Base-by-base conservation (phyloP, 106 monocot genomes). In the Platanthera zijinensis region DNA sequence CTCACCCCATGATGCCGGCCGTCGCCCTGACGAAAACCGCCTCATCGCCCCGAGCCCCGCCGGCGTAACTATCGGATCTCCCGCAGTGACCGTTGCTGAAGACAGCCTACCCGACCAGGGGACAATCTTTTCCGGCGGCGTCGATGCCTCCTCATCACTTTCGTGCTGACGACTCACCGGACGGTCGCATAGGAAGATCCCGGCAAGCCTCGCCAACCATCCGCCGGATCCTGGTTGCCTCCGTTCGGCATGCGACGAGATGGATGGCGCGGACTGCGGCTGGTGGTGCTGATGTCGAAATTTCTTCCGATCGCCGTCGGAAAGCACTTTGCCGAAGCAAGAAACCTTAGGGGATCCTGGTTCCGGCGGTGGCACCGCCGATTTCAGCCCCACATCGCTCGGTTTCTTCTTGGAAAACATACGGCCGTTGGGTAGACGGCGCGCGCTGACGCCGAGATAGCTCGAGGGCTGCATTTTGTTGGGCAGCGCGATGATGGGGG, bases 311-410 rank as follows among this genome's bases (percentile, higher is more conserved):
- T 85, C 84, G 61, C 81, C 10, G 10, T 80, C 86, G 0, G 92
- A 89, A 15, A 83, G 74, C n/a, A 92, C 89, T 57, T 87, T 89
- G 10, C 89, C 92, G 62, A 92, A 80, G 52, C 89, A 92, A 56
- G 92, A 92, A 1, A 92, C 92, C 79, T 92, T 89, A 0, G 92
- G 92, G 18, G 92, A 92, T 3, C 73, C 81, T 45, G 92, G 92
- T 49, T 92, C 86, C 25, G 54, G 76, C 73, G 39, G 74, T 15
- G 76, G 62, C 10, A 56, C 76, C 13, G 74, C 78, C 50, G 66
- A 63, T 75, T 51, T 50, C 32, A 25, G 66, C 66, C 4, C 49
- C 25, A 18, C 45, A 7, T 15, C 52, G 64, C 18, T 3, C 47
- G 1, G 2, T 6, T 39, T 48, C 51, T 79, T 84, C 47, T 86